Conservation (phyloP, 1,139 yeast species). For the Hyphopichia buzzinii region DNA sequence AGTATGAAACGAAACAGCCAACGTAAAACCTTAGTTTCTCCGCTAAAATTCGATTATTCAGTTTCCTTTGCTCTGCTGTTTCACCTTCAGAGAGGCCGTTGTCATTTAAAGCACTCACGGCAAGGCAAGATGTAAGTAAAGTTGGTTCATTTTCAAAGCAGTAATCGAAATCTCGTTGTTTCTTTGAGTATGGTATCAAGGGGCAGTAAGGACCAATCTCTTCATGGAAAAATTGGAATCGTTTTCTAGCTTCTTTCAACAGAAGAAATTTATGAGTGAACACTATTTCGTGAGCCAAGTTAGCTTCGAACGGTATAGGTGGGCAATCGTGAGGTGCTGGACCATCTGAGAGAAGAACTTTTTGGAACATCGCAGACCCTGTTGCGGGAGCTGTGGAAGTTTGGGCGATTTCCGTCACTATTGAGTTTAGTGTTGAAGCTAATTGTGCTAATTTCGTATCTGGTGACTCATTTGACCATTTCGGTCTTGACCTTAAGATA, state of each 20-base stretch:
- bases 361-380: slow-evolving; percentile 10
- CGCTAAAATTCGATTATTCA: slow-evolving; percentile 28
- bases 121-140: slow-evolving; percentile 44
- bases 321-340: slow-evolving; percentile 18
- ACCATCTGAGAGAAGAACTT: slow-evolving; percentile 11
- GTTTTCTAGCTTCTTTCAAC: slow-evolving; percentile 25
- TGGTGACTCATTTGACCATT: background rate
- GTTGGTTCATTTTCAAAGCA: slow-evolving; percentile 42
- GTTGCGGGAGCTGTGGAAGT: slow-evolving; percentile 8
- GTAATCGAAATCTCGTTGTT: slow-evolving; percentile 34
- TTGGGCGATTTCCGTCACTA: background rate
- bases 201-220: slow-evolving; percentile 49
- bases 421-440: slow-evolving; percentile 7
- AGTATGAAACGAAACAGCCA: slow-evolving; percentile 45
- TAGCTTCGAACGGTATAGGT: slow-evolving; percentile 36
- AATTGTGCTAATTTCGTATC: background rate
- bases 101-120: slow-evolving; percentile 48
- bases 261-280: slow-evolving; percentile 17
- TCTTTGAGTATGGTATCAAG: slow-evolving; percentile 38
- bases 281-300: slow-evolving; percentile 42
- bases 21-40: slow-evolving; percentile 42
- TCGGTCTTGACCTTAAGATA: background rate
- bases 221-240: slow-evolving; percentile 34
- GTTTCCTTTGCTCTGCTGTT: background rate
- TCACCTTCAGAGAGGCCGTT: slow-evolving; percentile 17